Evolutionary conservation across 2,329 filamentous ascomycete species (phyloP).

Genomic region (Tolypocladium pustulatum): DNA sequence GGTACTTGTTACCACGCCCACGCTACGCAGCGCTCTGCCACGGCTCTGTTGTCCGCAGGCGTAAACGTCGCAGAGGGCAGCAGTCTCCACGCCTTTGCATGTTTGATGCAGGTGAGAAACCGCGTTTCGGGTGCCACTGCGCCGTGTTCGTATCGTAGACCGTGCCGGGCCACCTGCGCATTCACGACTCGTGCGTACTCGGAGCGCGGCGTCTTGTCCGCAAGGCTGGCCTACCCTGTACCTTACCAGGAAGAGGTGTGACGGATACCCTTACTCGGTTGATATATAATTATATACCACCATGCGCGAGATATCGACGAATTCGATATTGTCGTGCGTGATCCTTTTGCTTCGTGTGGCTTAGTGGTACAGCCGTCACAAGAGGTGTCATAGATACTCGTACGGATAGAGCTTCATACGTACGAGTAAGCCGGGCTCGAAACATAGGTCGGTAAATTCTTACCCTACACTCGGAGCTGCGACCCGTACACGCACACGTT

Average conservation of each 20-base stretch:
- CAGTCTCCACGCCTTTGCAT: neutral
- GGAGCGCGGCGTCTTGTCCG: neutral
- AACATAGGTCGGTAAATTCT: too few relatives aligned
- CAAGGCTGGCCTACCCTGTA: neutral
- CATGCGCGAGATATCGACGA: too few relatives aligned
- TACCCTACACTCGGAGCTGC: too few relatives aligned
- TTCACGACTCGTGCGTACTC: neutral
- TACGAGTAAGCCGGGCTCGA: too few relatives aligned
- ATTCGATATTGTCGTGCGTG: too few relatives aligned
- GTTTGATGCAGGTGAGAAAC: neutral
- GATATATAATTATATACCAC: too few relatives aligned
- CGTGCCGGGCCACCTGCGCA: neutral
- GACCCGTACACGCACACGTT: neutral
- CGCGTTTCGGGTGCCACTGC: neutral
- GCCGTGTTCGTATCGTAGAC: neutral
- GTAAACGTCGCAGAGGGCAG: neutral
- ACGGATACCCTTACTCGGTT: too few relatives aligned
- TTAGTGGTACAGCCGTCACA: too few relatives aligned
- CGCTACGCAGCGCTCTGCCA: neutral
- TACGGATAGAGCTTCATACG: too few relatives aligned
- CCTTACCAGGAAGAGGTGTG: neutral
- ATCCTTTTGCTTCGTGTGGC: too few relatives aligned
- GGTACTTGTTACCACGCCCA: too few relatives aligned
- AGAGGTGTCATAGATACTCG: too few relatives aligned
- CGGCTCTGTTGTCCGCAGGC: neutral